Conservation (phyloP, 2,329 filamentous ascomycete genomes). For the Sclerotinia glacialis region DNA sequence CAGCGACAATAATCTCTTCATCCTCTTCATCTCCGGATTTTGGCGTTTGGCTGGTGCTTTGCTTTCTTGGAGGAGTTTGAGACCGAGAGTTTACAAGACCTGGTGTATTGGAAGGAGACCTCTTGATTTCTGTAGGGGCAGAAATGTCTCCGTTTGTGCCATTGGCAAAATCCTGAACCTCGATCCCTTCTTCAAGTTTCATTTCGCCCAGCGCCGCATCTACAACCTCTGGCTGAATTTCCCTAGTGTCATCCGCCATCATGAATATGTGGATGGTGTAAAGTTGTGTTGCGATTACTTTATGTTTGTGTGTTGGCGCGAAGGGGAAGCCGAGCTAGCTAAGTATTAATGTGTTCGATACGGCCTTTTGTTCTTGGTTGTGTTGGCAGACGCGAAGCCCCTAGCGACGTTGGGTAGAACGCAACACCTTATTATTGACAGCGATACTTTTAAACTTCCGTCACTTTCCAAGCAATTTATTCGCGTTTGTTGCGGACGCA, state of each 20-base stretch:
- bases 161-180: conserved; percentile 29
- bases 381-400: conserved; percentile 10
- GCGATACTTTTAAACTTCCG: neutral
- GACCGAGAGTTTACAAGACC: conserved; percentile 30
- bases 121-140: conserved; percentile 26
- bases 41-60: conserved; percentile 33
- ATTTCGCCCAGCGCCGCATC: conserved; percentile 39
- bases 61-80: conserved; percentile 32
- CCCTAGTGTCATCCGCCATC: conserved; percentile 38
- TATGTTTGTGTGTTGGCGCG: conserved; percentile 14
- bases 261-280: conserved; percentile 13
- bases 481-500: conserved; percentile 17
- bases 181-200: conserved; percentile 36
- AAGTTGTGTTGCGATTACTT: conserved; percentile 16
- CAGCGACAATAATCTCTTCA: conserved; percentile 54
- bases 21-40: conserved; percentile 42
- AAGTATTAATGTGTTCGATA: conserved; percentile 14
- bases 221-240: conserved; percentile 34
- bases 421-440: conserved; percentile 9
- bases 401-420: conserved; percentile 6
- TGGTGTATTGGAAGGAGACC: conserved; percentile 35
- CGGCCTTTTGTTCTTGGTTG: conserved; percentile 14
- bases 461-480: conserved; percentile 18
- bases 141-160: conserved; percentile 30
- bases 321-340: conserved; percentile 16